These are phyloP conservation scores for Scutellaria barbata DNA, from an alignment of 257 asterid genomes.

Conservation along the genomic window DNA sequence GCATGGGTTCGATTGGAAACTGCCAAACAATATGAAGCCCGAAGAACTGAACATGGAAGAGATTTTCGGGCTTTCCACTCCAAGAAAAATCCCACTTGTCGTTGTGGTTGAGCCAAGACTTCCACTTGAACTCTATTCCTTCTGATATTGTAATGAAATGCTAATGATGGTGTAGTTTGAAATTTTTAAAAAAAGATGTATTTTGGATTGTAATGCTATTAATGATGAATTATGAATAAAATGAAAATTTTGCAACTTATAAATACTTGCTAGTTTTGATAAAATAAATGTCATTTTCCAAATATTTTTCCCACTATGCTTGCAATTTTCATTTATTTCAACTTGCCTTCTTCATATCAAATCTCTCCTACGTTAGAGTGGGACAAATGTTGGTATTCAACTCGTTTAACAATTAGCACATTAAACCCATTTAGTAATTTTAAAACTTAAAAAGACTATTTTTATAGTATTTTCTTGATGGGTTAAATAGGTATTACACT, in stretches of 20 bases:
- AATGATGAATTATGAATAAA: background rate
- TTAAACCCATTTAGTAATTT: too few species aligned
- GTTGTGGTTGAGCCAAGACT: conserved; percentile 47
- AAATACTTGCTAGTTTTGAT: too few species aligned
- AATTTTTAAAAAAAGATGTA: background rate
- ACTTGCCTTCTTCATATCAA: too few species aligned
- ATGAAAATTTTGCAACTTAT: background rate
- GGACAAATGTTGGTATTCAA: too few species aligned
- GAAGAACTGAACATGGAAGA: conserved; percentile 63
- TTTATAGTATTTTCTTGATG: too few species aligned
- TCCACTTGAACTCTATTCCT: conserved; percentile 41
- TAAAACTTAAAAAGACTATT: too few species aligned
- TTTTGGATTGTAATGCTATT: background rate
- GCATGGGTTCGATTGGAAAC: conserved; percentile 61
- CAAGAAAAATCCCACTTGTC: conserved; percentile 50
- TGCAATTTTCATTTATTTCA: background rate
- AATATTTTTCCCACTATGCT: too few species aligned
- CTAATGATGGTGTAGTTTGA: background rate
- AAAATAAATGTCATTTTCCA: too few species aligned
- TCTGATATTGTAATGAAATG: conserved; percentile 11
- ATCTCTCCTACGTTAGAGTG: too few species aligned
- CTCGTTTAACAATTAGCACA: too few species aligned
- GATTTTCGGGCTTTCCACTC: conserved; percentile 58
- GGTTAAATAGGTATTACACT: too few species aligned
- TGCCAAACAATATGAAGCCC: conserved; percentile 40